A percentile compares a stretch with the other conserved stretches of the same genome.
Conservation (phyloP, 257 asterid genomes). For the Primulina huaijiensis region DNA sequence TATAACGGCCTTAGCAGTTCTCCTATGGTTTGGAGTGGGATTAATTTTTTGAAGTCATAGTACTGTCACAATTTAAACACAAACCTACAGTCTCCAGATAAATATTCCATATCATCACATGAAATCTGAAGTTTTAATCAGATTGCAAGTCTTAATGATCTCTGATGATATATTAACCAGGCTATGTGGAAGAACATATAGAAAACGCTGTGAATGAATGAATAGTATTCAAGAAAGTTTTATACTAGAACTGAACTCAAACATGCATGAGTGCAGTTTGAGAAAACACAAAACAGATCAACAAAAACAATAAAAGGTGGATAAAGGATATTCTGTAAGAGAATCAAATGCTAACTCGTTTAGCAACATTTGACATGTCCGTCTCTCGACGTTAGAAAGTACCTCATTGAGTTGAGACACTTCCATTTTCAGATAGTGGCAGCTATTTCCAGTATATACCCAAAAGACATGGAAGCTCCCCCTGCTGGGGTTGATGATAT, state of each 20-base stretch:
- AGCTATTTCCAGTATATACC: constrained; percentile 81
- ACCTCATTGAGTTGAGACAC: constrained; percentile 21
- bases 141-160: background rate
- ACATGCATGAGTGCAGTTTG: background rate
- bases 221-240: background rate
- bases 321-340: no score
- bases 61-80: background rate
- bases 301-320: no score
- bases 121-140: constrained; percentile 3
- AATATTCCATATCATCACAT: background rate
- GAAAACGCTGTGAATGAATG: background rate
- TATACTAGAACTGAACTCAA: background rate
- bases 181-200: background rate
- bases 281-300: background rate
- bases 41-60: constrained; percentile 7
- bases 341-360: background rate
- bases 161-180: background rate
- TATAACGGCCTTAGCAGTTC: constrained; percentile 14
- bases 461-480: constrained; percentile 90
- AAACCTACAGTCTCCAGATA: no score
- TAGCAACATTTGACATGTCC: background rate
- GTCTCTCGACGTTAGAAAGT: no score
- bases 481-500: constrained; percentile 95
- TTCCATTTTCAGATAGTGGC: constrained; percentile 58
- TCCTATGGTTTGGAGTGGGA: background rate